Conservation (phyloP, 306 rosid genomes). For the Astragalus membranaceus region DNA sequence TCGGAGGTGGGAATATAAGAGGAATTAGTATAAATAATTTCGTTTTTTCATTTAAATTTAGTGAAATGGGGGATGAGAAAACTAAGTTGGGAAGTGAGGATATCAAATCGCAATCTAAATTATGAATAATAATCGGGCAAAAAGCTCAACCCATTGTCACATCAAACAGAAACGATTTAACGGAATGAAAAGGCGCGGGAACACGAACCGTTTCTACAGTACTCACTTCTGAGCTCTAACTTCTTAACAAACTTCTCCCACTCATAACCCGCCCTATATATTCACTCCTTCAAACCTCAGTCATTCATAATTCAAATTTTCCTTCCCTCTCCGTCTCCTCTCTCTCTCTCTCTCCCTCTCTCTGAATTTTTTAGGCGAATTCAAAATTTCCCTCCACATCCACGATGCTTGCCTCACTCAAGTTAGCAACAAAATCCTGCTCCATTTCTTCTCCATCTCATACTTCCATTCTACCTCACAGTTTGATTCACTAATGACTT, state of each 20-base stretch:
- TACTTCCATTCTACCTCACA: constrained; percentile 4
- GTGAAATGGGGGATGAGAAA: no score
- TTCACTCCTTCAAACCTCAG: background rate
- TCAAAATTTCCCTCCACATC: constrained; percentile 4
- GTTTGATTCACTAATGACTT: background rate
- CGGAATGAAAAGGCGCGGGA: constrained; percentile 12
- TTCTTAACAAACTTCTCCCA: background rate
- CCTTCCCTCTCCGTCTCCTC: constrained; percentile 15
- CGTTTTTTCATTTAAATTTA: no score
- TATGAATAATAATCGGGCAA: no score
- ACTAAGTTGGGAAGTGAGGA: no score
- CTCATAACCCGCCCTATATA: constrained; percentile 48
- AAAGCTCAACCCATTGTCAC: background rate
- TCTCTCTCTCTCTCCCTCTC: constrained; percentile 18
- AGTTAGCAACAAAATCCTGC: constrained; percentile 39
- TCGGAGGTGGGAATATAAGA: no score
- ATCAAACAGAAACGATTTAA: background rate
- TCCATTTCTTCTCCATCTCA: constrained; percentile 16
- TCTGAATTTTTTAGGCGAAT: constrained; percentile 7
- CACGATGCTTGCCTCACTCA: constrained; percentile 69
- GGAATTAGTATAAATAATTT: no score
- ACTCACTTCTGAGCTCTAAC: background rate
- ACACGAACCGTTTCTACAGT: background rate
- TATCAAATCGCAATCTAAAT: no score
- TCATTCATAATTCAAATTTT: constrained; percentile 1